Evolutionary conservation across 1,284 basidiomycete species (phyloP).

Genomic region (Xerocomus nothofagi): DNA sequence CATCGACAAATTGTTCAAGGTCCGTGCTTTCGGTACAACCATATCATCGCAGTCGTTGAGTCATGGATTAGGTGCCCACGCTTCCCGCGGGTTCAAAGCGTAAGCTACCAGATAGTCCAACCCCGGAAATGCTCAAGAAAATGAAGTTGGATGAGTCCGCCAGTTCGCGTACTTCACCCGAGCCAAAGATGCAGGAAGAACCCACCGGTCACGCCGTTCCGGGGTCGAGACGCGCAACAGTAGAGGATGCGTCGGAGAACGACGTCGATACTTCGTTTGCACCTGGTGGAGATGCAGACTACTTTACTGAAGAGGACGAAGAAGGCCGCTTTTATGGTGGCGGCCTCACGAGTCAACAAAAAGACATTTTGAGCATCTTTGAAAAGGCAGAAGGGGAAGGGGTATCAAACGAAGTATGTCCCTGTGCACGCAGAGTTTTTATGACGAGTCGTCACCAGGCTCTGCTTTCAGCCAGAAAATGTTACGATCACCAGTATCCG

Average conservation of each 20-base stretch:
- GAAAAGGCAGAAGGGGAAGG: conserved; percentile 68
- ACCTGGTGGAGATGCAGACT: conserved; percentile 83
- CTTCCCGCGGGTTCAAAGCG: conserved; percentile 69
- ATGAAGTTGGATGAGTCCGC: conserved; percentile 55
- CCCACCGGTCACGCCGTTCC: neutral
- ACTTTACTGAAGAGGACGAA: conserved; percentile 87
- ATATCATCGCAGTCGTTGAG: conserved; percentile 2
- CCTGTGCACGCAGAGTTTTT: neutral
- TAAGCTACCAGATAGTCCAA: conserved; percentile 80
- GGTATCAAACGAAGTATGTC: conserved; percentile 66
- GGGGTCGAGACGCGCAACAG: conserved; percentile 48
- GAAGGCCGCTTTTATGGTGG: conserved; percentile 94
- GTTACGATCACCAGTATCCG: conserved; percentile 72
- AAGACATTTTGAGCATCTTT: conserved; percentile 88
- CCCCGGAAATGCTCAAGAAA: conserved; percentile 78
- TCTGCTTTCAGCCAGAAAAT: conserved; percentile 53
- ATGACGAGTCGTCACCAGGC: conserved; percentile 29
- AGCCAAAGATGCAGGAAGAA: conserved; percentile 26
- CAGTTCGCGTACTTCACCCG: conserved; percentile 2
- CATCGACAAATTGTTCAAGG: conserved; percentile 83
- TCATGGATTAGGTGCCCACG: conserved; percentile 59
- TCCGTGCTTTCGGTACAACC: conserved; percentile 29
- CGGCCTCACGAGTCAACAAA: conserved; percentile 86
- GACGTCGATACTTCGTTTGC: conserved; percentile 60
- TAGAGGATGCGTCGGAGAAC: conserved; percentile 58